These are phyloP conservation scores for Cladophialophora psammophila DNA, from an alignment of 2,329 filamentous ascomycete genomes.

Conservation along the genomic window DNA sequence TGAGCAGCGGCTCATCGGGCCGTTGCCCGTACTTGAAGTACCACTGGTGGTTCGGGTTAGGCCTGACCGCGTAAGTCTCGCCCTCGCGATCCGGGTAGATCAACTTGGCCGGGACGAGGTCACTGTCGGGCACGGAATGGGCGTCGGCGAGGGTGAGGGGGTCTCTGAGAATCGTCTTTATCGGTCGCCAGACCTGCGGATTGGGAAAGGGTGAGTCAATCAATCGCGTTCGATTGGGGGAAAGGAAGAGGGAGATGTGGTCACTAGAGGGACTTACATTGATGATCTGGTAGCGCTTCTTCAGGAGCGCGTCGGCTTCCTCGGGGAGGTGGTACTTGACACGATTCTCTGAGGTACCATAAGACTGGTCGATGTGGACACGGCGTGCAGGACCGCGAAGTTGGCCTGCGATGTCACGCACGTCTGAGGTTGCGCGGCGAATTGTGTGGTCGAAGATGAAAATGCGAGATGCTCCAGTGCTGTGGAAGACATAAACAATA, in stretches of 20 bases:
- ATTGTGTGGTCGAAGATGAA: conserved; percentile 71
- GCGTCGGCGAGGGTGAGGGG: conserved; percentile 74
- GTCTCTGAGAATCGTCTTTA: conserved; percentile 67
- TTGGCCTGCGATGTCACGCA: conserved; percentile 31
- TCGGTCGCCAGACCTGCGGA: conserved; percentile 66
- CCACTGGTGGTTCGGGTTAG: conserved; percentile 65
- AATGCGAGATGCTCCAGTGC: conserved; percentile 62
- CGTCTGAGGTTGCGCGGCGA: conserved; percentile 50
- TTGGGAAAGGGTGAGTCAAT: conserved; percentile 38
- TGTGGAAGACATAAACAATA: conserved; percentile 40
- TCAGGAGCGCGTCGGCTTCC: conserved; percentile 52
- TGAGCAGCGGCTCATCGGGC: conserved; percentile 60
- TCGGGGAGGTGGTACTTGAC: conserved; percentile 54
- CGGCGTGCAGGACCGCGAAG: conserved; percentile 69
- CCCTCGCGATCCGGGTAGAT: conserved; percentile 68
- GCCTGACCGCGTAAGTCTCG: conserved; percentile 67
- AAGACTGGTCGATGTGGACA: conserved; percentile 63
- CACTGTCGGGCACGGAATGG: conserved; percentile 61
- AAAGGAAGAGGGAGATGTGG: too few species aligned
- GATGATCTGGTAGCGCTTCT: conserved; percentile 57
- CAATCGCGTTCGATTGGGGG: neutral
- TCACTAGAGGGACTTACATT: conserved; percentile 57
- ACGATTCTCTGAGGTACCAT: conserved; percentile 51
- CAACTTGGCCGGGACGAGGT: conserved; percentile 65
- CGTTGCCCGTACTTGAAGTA: conserved; percentile 73